Evolutionary conservation across 2,329 filamentous ascomycete genomes (phyloP).

Genomic region (Verticillium longisporum): DNA sequence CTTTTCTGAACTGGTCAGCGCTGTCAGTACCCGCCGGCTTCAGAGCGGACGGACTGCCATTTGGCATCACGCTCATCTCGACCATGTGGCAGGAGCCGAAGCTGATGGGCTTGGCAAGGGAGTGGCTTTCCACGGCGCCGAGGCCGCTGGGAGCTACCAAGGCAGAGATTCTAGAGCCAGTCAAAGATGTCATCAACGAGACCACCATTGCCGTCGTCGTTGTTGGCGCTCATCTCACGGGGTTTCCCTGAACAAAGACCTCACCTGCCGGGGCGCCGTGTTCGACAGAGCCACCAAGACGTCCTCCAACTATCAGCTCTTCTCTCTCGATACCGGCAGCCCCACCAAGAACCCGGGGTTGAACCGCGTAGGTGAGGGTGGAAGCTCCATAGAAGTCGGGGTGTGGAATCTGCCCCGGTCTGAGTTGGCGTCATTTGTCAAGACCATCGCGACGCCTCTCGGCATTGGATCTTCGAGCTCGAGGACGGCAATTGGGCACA

Average conservation of each 20-base stretch:
- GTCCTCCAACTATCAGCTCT: conserved; percentile 21
- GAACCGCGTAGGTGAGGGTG: conserved; percentile 16
- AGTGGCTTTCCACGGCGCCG: conserved; percentile 17
- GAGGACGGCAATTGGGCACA: conserved; percentile 23
- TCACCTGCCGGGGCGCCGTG: conserved; percentile 20
- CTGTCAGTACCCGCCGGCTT: conserved; percentile 45
- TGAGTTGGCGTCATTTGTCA: conserved; percentile 22
- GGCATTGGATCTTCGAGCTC: conserved; percentile 28
- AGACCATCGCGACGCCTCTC: conserved; percentile 24
- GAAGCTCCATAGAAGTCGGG: conserved; percentile 24
- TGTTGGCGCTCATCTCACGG: conserved; percentile 26
- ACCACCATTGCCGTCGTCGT: conserved; percentile 20
- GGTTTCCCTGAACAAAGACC: conserved; percentile 25
- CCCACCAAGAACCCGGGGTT: conserved; percentile 23
- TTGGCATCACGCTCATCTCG: conserved; percentile 29
- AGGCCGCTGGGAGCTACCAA: conserved; percentile 21
- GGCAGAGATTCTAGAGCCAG: conserved; percentile 6
- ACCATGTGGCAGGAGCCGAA: conserved; percentile 25
- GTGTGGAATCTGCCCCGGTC: conserved; percentile 24
- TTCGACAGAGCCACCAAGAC: conserved; percentile 19
- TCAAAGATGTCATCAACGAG: neutral
- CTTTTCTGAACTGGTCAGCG: conserved; percentile 51
- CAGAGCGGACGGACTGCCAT: conserved; percentile 25
- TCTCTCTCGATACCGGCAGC: conserved; percentile 13
- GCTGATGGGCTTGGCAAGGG: conserved; percentile 19